Evolutionary conservation across 2,329 filamentous ascomycete species (phyloP).

Genomic region (Colletotrichum liriopes): DNA sequence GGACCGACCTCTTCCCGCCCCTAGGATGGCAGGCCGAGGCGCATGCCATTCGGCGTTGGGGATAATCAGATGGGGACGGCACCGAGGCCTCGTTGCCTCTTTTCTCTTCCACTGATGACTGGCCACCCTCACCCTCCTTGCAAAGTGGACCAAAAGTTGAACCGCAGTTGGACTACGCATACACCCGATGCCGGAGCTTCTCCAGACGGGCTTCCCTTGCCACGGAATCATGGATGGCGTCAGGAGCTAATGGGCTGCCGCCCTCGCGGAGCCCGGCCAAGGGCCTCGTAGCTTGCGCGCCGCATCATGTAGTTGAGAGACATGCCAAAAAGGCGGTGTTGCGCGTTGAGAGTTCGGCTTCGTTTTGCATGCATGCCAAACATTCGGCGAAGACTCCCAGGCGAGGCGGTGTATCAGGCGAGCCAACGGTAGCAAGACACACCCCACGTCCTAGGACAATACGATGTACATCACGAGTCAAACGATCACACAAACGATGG

Average conservation of each 20-base stretch:
- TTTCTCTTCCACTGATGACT: neutral
- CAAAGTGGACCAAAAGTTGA: no score
- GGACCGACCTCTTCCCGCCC: neutral
- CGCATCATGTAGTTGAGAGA: conserved; percentile 25
- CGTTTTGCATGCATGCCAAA: neutral
- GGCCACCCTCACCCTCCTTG: neutral
- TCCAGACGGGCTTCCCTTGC: neutral
- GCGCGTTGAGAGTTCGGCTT: neutral
- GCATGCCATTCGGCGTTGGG: neutral
- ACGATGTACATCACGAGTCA: neutral
- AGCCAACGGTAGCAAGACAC: neutral
- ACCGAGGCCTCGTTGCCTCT: neutral
- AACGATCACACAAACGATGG: no score
- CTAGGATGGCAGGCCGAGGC: neutral
- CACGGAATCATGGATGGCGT: neutral
- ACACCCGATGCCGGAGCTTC: neutral
- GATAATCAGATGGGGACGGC: neutral
- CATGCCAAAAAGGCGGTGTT: neutral
- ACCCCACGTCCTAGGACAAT: neutral
- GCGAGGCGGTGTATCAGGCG: neutral
- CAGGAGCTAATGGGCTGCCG: neutral
- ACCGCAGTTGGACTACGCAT: neutral
- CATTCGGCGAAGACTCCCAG: neutral
- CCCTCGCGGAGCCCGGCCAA: neutral
- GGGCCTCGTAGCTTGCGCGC: neutral